A percentile compares a stretch with the other conserved stretches of the same genome.
Conservation (phyloP, 352 stramenopile genomes). For the Pythium chondricola region DNA sequence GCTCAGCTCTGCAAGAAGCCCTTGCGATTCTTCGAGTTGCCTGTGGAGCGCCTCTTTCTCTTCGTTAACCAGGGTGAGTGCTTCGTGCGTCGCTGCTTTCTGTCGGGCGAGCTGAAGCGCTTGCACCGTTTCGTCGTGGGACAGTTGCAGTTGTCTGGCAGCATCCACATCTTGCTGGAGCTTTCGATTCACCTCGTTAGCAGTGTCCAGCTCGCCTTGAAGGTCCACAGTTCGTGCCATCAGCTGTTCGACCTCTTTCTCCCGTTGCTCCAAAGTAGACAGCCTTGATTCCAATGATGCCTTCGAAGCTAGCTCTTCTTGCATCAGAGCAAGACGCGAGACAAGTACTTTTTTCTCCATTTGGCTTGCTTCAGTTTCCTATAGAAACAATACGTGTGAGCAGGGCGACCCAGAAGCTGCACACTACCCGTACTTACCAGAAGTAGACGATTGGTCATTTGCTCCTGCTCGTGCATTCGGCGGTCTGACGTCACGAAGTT, state of each 20-base stretch:
- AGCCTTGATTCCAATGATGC: slow-evolving; percentile 6
- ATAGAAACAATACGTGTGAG: not conserved
- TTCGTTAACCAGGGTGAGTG: slow-evolving; percentile 44
- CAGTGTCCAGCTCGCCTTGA: slow-evolving; percentile 23
- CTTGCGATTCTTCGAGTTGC: slow-evolving; percentile 22
- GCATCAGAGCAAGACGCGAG: not conserved
- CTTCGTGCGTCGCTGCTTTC: slow-evolving; percentile 54
- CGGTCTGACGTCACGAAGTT: slow-evolving; percentile 12
- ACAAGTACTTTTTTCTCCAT: slow-evolving; percentile 10
- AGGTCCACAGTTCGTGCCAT: slow-evolving; percentile 40
- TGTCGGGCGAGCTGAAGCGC: slow-evolving; percentile 57
- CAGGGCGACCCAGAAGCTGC: too few relatives aligned
- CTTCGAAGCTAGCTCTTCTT: slow-evolving; percentile 9
- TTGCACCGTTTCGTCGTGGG: slow-evolving; percentile 70
- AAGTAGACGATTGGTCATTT: slow-evolving; percentile 36
- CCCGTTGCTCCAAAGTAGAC: slow-evolving; percentile 18
- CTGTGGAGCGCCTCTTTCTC: slow-evolving; percentile 47
- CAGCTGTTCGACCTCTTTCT: slow-evolving; percentile 39
- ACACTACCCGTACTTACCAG: too few relatives aligned
- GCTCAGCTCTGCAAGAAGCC: slow-evolving; percentile 1
- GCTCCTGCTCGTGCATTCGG: slow-evolving; percentile 33
- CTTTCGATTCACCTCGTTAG: slow-evolving; percentile 19
- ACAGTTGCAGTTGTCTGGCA: slow-evolving; percentile 32
- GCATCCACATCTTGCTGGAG: slow-evolving; percentile 25
- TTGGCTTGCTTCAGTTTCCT: slow-evolving; percentile 19